Percentiles rank a stretch among this genome's conserved stretches.
These are phyloP conservation scores for Scheffersomyces segobiensis DNA, from an alignment of 1,139 yeast genomes.

Conservation along the genomic window DNA sequence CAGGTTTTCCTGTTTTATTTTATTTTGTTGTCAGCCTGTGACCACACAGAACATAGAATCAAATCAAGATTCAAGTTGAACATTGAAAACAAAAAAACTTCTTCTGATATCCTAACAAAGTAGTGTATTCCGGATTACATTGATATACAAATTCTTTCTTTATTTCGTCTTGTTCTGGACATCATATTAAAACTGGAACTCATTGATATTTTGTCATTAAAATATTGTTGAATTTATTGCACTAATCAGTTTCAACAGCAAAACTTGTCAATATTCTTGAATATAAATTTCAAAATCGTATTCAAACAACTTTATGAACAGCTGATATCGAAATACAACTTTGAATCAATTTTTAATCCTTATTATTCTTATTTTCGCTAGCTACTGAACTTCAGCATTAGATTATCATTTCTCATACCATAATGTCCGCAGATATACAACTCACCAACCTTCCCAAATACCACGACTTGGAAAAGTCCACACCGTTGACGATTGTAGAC, in stretches of 20 bases:
- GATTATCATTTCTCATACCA: background rate
- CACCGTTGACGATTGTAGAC: conserved; percentile 8
- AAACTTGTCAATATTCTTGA: background rate
- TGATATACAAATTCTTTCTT: too few relatives aligned
- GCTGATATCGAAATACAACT: background rate
- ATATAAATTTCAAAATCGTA: too few relatives aligned
- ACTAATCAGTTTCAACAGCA: background rate
- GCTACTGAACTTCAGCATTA: too few relatives aligned
- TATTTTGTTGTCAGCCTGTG: background rate
- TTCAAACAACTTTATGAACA: background rate
- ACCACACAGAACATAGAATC: background rate
- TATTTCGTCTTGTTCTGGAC: too few relatives aligned
- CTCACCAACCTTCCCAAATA: background rate
- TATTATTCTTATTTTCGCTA: too few relatives aligned
- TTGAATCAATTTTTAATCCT: background rate
- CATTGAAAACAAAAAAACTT: background rate
- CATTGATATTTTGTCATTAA: background rate
- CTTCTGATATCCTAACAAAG: background rate
- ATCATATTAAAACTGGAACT: background rate
- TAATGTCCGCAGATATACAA: conserved; percentile 1
- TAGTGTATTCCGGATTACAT: background rate
- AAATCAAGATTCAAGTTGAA: background rate
- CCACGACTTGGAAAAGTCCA: conserved; percentile 11
- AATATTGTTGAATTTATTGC: background rate
- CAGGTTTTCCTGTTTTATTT: background rate